Base-by-base conservation (phyloP, 192 early-diverging fungal species). In the Geranomyces variabilis region DNA sequence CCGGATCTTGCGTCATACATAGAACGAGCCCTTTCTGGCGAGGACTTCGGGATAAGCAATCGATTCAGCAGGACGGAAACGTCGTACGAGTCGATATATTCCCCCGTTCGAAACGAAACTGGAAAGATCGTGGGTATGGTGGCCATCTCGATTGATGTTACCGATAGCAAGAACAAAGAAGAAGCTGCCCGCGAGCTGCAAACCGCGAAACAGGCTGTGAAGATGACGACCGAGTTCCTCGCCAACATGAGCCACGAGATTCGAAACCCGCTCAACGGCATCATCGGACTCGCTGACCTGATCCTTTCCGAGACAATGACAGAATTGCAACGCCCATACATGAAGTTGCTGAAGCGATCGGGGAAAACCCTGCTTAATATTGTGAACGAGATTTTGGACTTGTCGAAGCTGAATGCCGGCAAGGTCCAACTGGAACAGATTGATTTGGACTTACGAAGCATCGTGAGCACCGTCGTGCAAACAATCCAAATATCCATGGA, bases 321-420 rank as follows among this genome's bases (percentile, higher is more conserved):
- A 8, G 64, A 66, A 30, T 5, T 29, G 6, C 64, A 48, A n/a
- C 64, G 64, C 5, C 64, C 64, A 6, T 66, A 48, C 64, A 43
- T 66, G 56, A 28, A 28, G 14, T 24, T 57, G 14, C 26, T 57
- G 24, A 12, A 57, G 24, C 22, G 13, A 26, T 69, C 67, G 17
- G 67, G 21, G 14, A n/a, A 36, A 31, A 9, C 17, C 13, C 67
- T 69, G 51, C 67, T 69, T 0, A 8, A 19, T 6, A 59, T 69
- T 36, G 31, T 69, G 53, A 69, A 59, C 55, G 67, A 69, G 9
- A 56, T 69, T 29, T 29, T 69, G 17, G 67, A 69, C 36, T 59
- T 57, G 19, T 69, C 67, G 12, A 58, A 69, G 29, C 13, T 69
- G 53, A 22, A 69, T 14, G 67, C 67, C 31, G 67, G 67, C 12